Percentiles rank a stretch among this genome's conserved stretches.
Evolutionary conservation across 2,329 filamentous ascomycete genomes (phyloP).

Genomic region (Apiospora aurea): DNA sequence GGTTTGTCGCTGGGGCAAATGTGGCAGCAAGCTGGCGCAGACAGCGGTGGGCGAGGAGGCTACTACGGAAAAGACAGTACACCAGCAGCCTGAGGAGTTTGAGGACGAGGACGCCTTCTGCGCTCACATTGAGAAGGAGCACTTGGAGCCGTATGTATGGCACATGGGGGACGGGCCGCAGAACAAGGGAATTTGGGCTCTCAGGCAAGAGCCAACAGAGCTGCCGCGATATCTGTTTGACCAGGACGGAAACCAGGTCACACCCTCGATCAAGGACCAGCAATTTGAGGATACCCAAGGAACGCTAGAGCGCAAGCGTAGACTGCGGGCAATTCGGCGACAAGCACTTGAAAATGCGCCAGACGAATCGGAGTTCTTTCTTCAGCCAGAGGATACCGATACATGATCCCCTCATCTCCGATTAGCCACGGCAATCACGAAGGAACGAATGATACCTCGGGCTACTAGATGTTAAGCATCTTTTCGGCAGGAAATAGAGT

Average conservation of each 20-base stretch:
- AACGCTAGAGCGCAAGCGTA: constrained; percentile 51
- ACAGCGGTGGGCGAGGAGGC: neutral
- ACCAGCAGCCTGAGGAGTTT: constrained; percentile 31
- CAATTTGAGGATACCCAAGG: constrained; percentile 56
- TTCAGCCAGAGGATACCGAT: constrained; percentile 25
- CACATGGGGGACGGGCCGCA: constrained; percentile 65
- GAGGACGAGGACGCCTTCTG: constrained; percentile 45
- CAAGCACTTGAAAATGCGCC: constrained; percentile 53
- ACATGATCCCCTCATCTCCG: neutral
- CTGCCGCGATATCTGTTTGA: constrained; percentile 61
- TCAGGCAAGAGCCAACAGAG: constrained; percentile 34
- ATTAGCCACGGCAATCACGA: neutral
- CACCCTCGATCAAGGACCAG: constrained; percentile 62
- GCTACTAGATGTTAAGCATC: neutral
- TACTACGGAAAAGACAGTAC: constrained; percentile 27
- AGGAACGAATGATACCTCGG: neutral
- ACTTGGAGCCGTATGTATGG: constrained; percentile 62
- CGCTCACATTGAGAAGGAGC: constrained; percentile 60
- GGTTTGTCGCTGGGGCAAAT: constrained; percentile 51
- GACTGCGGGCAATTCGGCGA: constrained; percentile 52
- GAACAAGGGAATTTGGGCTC: constrained; percentile 46
- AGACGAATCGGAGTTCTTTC: constrained; percentile 47
- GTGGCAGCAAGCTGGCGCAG: constrained; percentile 32
- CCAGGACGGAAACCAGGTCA: constrained; percentile 61
- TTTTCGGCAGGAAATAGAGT: neutral